phyloP scores from a whole-genome alignment of 2,329 filamentous ascomycete species.

The Fusarium oxysporum region DNA sequence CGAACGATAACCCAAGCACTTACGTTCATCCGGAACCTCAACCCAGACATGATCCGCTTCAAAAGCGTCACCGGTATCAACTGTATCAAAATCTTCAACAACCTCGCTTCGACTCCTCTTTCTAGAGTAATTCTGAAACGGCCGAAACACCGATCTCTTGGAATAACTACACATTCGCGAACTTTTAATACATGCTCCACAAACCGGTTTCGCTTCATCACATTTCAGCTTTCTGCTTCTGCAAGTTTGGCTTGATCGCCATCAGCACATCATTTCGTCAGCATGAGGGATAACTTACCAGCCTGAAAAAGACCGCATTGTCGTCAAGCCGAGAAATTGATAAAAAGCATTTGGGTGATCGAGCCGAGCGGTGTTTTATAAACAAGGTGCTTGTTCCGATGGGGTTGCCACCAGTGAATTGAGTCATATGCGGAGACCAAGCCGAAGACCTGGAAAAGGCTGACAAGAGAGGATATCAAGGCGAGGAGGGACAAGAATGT shows the following conservation, averaged over 20 bases:
- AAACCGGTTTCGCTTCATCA: slow-evolving; percentile 39
- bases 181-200: slow-evolving; percentile 37
- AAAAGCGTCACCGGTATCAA: background rate
- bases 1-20: fast-evolving
- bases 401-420: background rate
- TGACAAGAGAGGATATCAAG: slow-evolving; percentile 22
- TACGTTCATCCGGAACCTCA: slow-evolving; percentile 28
- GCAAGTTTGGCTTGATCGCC: slow-evolving; percentile 31
- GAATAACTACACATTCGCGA: slow-evolving; percentile 29
- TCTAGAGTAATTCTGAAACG: background rate
- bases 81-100: background rate
- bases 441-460: background rate
- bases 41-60: slow-evolving; percentile 32
- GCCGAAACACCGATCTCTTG: slow-evolving; percentile 34
- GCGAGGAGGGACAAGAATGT: slow-evolving; percentile 20
- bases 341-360: background rate
- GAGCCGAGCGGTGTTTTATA: background rate
- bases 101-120: background rate
- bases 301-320: slow-evolving; percentile 42
- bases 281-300: slow-evolving; percentile 11
- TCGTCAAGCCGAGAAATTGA: background rate
- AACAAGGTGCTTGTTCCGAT: background rate
- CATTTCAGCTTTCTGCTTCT: slow-evolving; percentile 45
- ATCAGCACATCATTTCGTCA: background rate
- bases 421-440: background rate